A percentile compares a stretch with the other conserved stretches of the same genome.
These are phyloP conservation scores for Onygenales sp. DNA, from an alignment of 2,329 filamentous ascomycete genomes.

Conservation along the genomic window DNA sequence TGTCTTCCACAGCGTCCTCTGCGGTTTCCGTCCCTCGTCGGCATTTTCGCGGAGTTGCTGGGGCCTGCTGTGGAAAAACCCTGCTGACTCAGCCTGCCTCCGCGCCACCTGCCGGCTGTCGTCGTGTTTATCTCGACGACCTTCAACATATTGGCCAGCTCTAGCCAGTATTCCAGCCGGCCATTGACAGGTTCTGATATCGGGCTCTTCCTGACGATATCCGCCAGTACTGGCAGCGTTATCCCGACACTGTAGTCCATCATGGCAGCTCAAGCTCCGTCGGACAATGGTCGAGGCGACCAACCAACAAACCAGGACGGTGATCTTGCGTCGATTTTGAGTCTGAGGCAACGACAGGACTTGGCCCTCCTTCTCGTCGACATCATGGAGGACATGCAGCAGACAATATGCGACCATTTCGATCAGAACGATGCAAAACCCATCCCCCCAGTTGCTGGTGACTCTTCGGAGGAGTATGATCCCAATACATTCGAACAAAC, in stretches of 20 bases:
- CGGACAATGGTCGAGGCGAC: neutral
- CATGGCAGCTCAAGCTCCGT: neutral
- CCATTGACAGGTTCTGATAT: no score
- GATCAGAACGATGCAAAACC: conserved; percentile 12
- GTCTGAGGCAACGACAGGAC: conserved; percentile 32
- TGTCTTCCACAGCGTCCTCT: neutral
- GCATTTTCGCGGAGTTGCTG: neutral
- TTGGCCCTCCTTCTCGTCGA: conserved; percentile 32
- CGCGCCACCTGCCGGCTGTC: neutral
- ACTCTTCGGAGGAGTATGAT: neutral
- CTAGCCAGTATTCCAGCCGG: no score
- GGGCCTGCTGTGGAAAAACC: neutral
- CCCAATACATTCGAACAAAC: neutral
- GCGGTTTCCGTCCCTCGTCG: neutral
- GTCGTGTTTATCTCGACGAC: neutral
- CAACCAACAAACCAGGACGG: conserved; percentile 12
- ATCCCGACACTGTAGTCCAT: neutral
- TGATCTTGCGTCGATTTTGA: conserved; percentile 34
- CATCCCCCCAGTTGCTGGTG: neutral
- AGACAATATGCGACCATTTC: conserved; percentile 28
- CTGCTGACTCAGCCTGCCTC: neutral
- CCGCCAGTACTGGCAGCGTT: no score
- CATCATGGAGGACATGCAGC: conserved; percentile 32
- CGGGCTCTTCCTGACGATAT: no score
- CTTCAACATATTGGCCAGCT: neutral